Conservation (phyloP, 305 asterid genomes). For the Solanum hybrid region DNA sequence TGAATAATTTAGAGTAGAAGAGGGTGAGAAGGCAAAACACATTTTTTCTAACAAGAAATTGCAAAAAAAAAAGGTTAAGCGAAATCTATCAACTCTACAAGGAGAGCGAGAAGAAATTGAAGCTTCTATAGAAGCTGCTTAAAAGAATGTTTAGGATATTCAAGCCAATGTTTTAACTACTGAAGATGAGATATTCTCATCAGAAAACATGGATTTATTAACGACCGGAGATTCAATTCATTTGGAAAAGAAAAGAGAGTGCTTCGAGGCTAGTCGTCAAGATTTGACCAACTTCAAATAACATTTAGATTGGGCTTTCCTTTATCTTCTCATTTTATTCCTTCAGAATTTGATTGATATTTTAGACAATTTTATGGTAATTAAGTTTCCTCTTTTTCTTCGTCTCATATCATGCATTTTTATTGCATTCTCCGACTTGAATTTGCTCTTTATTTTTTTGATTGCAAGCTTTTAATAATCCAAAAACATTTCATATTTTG, state of each 20-base stretch:
- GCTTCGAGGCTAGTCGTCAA: not conserved
- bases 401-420: not conserved
- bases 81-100: not conserved
- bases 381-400: not conserved
- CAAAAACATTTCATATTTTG: too few relatives aligned
- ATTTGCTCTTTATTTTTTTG: too few relatives aligned
- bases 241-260: not conserved
- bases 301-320: too few relatives aligned
- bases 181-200: too few relatives aligned
- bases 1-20: not conserved
- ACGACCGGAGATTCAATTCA: not conserved
- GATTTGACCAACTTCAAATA: not conserved
- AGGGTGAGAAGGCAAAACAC: not conserved
- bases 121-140: not conserved
- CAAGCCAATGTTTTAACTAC: not conserved
- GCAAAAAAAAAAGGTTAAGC: too few relatives aligned
- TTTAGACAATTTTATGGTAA: too few relatives aligned
- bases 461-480: not conserved
- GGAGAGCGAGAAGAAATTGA: not conserved
- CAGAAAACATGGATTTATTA: not conserved
- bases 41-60: too few relatives aligned
- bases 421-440: not conserved
- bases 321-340: too few relatives aligned
- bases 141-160: not conserved
- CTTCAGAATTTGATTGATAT: too few relatives aligned